phyloP scores from a whole-genome alignment of 345 rosid genomes.

The Eucalyptus caleyi region DNA sequence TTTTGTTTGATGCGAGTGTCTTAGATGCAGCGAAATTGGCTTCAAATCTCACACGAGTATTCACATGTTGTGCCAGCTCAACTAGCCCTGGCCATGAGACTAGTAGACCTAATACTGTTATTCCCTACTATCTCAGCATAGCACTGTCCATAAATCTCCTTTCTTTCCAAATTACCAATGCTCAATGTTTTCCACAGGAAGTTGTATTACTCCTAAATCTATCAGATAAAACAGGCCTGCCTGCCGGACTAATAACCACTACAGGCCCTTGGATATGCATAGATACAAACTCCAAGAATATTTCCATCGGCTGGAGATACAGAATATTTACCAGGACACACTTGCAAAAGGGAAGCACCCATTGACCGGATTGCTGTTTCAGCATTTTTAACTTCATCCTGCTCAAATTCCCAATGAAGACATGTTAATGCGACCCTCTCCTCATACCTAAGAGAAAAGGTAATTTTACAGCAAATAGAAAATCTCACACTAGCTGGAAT shows the following conservation, averaged over 20 bases:
- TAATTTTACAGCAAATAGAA: background rate
- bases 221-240: background rate
- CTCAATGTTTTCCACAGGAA: background rate
- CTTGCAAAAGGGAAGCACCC: conserved; percentile 63
- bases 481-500: background rate
- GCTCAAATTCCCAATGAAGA: background rate
- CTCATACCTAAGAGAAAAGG: background rate
- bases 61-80: background rate
- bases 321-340: conserved; percentile 32
- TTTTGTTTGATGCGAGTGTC: background rate
- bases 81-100: background rate
- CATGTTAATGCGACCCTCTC: background rate
- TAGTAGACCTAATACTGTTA: background rate
- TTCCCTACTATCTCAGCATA: background rate
- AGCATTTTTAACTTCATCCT: conserved; percentile 63
- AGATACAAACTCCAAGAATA: background rate
- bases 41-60: background rate
- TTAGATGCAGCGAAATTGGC: background rate
- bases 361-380: conserved; percentile 59
- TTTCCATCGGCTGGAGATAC: background rate
- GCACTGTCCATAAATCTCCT: background rate
- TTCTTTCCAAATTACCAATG: background rate
- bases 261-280: background rate
- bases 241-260: background rate
- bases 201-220: background rate